Evolutionary conservation across 176 grass and related monocot species (phyloP), one percentile per base, ranked within the genome.

Genomic region (Cenchrus americanus): DNA sequence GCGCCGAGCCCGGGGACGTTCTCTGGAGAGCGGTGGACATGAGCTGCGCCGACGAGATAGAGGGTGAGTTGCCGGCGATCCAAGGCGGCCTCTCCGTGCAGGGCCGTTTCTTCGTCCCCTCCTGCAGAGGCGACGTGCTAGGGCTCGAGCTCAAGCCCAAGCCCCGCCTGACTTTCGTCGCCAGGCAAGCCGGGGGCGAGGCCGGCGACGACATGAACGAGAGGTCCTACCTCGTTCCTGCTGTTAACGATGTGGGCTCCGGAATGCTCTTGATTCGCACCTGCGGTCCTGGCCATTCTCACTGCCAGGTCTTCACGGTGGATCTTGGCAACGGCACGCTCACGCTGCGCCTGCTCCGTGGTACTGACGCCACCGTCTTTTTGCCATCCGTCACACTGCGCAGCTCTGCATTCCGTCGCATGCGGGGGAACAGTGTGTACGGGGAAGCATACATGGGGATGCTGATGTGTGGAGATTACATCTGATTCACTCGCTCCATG

Each of bases 51-150:
- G 21, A 64, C 11, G 59, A 26, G 0, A 46, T 63, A 5, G 19
- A 53, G 8, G 10, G 32, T 1, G 34, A 42, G 19, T 61, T 66
- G 37, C n/a, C 2, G 0, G 6, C 15, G 10, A 44, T 67, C 3
- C 18, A 67, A 0, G 26, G 22, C 0, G 72, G 71, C 0, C 49
- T 76, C 34, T 54, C 72, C 0, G 15, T 84, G 17, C 17, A 49
- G 2, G 73, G 82, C 1, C 26, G 15, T 1, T 77, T 84, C 51
- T 77, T 77, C 62, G 2, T 84, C 6, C 82, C 82, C 0, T 68
- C 73, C 0, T 23, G n/a, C 1, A 2, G 10, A 5, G 73, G 73
- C 1, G 22, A 84, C 62, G 23, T 84, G 15, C 72, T 76, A 15
- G 19, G 0, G 15, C 7, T 84, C 50, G 50, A 47, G 73, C 73